These are phyloP conservation scores for Panicum virgatum DNA, from an alignment of 202 grass and related monocot genomes.

Conservation along the genomic window DNA sequence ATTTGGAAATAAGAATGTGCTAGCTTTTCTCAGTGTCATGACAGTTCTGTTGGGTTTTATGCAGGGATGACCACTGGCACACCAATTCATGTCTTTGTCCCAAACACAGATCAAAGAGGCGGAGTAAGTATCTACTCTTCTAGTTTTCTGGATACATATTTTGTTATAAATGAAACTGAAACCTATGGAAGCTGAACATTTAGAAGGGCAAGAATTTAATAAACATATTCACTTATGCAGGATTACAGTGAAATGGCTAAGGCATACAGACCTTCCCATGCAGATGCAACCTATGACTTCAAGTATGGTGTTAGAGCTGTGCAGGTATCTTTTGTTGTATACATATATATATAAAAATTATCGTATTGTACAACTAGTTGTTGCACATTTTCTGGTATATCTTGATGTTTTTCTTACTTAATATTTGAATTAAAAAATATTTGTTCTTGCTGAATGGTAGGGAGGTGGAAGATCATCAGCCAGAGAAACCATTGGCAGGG, in stretches of 20 bases:
- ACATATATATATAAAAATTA: slow-evolving; percentile 6
- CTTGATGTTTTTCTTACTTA: slow-evolving; percentile 23
- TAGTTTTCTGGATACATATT: slow-evolving; percentile 9
- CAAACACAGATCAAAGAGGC: slow-evolving; percentile 99
- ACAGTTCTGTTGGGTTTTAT: slow-evolving; percentile 36
- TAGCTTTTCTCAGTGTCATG: slow-evolving; percentile 18
- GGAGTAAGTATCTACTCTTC: slow-evolving; percentile 58
- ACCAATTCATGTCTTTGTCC: slow-evolving; percentile 83
- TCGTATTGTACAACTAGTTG: not conserved
- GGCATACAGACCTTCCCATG: slow-evolving; percentile 92
- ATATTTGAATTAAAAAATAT: slow-evolving; percentile 25
- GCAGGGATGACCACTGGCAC: slow-evolving; percentile 91
- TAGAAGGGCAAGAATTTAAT: slow-evolving; percentile 10
- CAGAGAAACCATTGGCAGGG: slow-evolving; percentile 99
- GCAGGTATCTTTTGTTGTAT: slow-evolving; percentile 56
- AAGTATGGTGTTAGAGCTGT: slow-evolving; percentile 93
- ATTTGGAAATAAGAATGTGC: slow-evolving; percentile 3
- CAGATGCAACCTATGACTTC: slow-evolving; percentile 95
- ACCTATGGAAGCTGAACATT: slow-evolving; percentile 17
- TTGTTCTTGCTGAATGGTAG: slow-evolving; percentile 51
- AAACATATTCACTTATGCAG: slow-evolving; percentile 51
- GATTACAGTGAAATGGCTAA: slow-evolving; percentile 95
- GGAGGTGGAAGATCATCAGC: slow-evolving; percentile 96
- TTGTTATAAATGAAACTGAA: not conserved
- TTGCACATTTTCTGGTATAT: slow-evolving; percentile 12